Conservation (phyloP, 306 rosid species). For the Lupinus albus region DNA sequence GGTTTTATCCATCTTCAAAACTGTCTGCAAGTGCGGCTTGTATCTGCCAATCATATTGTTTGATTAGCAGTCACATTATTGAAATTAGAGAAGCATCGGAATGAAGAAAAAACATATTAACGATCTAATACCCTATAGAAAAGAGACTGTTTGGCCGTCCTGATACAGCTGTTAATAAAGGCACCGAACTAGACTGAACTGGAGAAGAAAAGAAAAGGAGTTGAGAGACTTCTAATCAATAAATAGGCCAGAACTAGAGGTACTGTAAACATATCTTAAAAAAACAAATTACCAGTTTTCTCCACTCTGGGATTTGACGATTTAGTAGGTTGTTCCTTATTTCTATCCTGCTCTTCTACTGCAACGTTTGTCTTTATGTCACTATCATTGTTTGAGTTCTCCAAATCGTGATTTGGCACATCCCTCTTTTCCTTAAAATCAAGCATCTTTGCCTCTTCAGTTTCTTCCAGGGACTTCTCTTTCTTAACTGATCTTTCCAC, state of each 20-base stretch:
- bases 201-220: constrained; percentile 32
- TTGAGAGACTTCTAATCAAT: constrained; percentile 29
- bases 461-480: constrained; percentile 39
- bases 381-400: constrained; percentile 43
- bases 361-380: constrained; percentile 27
- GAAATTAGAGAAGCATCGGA: constrained; percentile 29
- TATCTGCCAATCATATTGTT: constrained; percentile 41
- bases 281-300: constrained; percentile 50
- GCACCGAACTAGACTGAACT: constrained; percentile 47
- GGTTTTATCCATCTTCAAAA: constrained; percentile 38
- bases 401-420: constrained; percentile 45
- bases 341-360: constrained; percentile 42
- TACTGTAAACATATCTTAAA: background rate
- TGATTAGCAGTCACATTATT: constrained; percentile 30
- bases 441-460: constrained; percentile 42
- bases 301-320: constrained; percentile 43
- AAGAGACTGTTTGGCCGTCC: constrained; percentile 50
- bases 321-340: constrained; percentile 38
- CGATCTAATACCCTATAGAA: constrained; percentile 54
- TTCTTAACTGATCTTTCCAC: constrained; percentile 40
- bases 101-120: constrained; percentile 34
- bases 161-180: constrained; percentile 46
- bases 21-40: constrained; percentile 39
- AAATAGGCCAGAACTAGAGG: constrained; percentile 24
- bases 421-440: constrained; percentile 42